Evolutionary conservation across 345 rosid species (phyloP), one percentile per base, ranked within the genome.

Genomic region (Populus pruinosa): DNA sequence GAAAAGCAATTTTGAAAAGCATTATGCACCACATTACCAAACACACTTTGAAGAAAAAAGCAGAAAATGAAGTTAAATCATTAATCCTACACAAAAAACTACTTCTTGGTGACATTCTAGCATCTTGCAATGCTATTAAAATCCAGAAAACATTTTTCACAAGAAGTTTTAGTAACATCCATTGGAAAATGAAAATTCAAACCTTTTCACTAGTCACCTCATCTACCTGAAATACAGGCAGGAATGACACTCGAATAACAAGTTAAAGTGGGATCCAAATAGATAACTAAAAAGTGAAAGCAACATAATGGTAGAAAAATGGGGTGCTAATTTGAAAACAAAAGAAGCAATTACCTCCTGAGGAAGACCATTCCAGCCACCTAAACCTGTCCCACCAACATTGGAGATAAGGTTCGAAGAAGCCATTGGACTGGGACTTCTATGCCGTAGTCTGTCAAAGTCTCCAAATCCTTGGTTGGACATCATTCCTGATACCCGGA

Each of bases 361-460:
- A 17, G 91, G 91, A 83, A 88, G 85, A 73, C 92, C 90, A 87
- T 90, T 94, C 98, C 96, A 92, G 76, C 91, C 85, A 49, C 92
- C 87, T 79, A 92, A 81, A 73, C 92, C 89, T 44, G 89, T 76
- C 72, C 93, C 91, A 7, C 89, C 77, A 87, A 86, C 90, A 82
- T 87, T 90, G 50, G 98, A 87, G 76, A 92, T 87, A 27, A 87
- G 91, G 80, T 87, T 92, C 69, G 98, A 93, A 85, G 98, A 92
- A 79, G 96, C 96, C 98, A 94, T 92, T 73, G 98, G 98, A 86
- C 98, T 91, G 31, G 98, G 97, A 83, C 96, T 94, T 87, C 98
- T 90, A 81, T 94, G 94, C 77, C 96, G 79, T 83, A 94, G 76
- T 82, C 97, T 79, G 86, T 94, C 98, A 67, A 91, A 79, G 80